Percentiles rank a stretch among this genome's conserved stretches.
phyloP scores from a whole-genome alignment of 1,284 basidiomycete genomes.

The Apiotrichum gracile region DNA sequence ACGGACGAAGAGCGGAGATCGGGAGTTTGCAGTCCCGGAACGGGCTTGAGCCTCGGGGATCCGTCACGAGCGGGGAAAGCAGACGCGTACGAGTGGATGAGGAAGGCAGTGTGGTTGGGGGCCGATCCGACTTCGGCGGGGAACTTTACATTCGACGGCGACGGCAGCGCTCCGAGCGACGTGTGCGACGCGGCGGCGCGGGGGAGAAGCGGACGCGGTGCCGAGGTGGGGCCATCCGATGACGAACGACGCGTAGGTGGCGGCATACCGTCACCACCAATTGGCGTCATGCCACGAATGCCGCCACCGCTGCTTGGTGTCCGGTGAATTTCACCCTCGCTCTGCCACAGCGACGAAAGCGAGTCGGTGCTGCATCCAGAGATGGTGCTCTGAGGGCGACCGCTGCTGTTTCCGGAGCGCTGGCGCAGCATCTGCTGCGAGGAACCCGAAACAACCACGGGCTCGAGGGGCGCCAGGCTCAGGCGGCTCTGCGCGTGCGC shows the following conservation, averaged over 20 bases:
- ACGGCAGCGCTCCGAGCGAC: conserved; percentile 23
- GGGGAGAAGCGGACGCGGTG: conserved; percentile 12
- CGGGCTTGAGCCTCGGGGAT: conserved; percentile 7
- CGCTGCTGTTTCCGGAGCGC: conserved; percentile 1
- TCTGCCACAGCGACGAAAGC: conserved; percentile 26
- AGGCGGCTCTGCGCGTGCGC: not conserved
- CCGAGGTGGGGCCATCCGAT: conserved; percentile 16
- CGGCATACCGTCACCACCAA: not conserved
- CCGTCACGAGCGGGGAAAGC: conserved; percentile 31
- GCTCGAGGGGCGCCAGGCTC: conserved; percentile 1
- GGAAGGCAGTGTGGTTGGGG: conserved; percentile 29
- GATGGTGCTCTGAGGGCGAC: not conserved
- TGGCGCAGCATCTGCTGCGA: conserved; percentile 15
- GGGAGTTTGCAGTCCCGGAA: conserved; percentile 1
- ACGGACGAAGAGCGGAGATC: conserved; percentile 1
- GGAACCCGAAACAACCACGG: not conserved
- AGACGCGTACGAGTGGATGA: conserved; percentile 34
- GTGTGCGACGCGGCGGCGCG: conserved; percentile 35
- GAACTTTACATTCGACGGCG: conserved; percentile 9
- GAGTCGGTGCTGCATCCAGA: conserved; percentile 24
- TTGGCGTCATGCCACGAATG: conserved; percentile 27
- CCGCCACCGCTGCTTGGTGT: conserved; percentile 19
- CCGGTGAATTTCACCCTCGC: conserved; percentile 20
- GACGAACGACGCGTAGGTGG: conserved; percentile 9
- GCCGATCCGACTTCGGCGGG: conserved; percentile 34